These are phyloP conservation scores for Nymphaea colorata DNA, from an alignment of 164 flowering plant genomes.

Conservation along the genomic window DNA sequence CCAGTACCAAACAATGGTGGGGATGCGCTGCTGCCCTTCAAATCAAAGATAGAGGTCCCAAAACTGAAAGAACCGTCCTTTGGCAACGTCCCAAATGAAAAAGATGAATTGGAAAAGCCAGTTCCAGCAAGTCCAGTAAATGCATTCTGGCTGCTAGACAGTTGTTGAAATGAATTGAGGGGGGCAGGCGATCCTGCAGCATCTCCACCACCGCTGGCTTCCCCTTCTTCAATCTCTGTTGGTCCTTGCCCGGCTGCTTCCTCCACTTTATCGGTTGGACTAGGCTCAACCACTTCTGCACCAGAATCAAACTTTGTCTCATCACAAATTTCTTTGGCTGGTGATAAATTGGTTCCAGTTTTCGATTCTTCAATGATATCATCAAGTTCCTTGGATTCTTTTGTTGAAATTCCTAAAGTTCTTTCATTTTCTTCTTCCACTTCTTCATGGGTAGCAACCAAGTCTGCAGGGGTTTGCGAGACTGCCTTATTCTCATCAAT, in stretches of 20 bases:
- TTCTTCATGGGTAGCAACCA: background rate
- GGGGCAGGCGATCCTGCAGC: constrained; percentile 19
- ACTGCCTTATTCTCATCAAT: background rate
- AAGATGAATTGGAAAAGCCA: constrained; percentile 66
- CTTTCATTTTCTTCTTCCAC: background rate
- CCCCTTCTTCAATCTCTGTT: constrained; percentile 7
- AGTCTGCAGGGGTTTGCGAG: background rate
- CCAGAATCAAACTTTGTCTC: too few relatives aligned
- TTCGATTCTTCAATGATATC: too few relatives aligned
- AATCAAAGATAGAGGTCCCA: constrained; percentile 26
- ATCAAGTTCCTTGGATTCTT: background rate
- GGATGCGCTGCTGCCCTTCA: constrained; percentile 26
- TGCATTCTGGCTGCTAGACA: constrained; percentile 83
- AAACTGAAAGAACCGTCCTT: constrained; percentile 28
- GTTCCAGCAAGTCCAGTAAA: constrained; percentile 84
- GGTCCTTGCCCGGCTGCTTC: constrained; percentile 9
- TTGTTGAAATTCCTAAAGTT: background rate
- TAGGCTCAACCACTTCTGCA: background rate
- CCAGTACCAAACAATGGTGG: constrained; percentile 29
- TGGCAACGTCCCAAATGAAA: constrained; percentile 55
- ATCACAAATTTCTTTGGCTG: too few relatives aligned
- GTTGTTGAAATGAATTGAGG: constrained; percentile 68
- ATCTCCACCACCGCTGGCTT: constrained; percentile 8
- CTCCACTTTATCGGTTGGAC: constrained; percentile 4
- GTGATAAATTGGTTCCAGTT: too few relatives aligned